Evolutionary conservation across 768 basidiomycete genomes (phyloP), one percentile per base, ranked within the genome.

Genomic region (Kwoniella dejecticola): DNA sequence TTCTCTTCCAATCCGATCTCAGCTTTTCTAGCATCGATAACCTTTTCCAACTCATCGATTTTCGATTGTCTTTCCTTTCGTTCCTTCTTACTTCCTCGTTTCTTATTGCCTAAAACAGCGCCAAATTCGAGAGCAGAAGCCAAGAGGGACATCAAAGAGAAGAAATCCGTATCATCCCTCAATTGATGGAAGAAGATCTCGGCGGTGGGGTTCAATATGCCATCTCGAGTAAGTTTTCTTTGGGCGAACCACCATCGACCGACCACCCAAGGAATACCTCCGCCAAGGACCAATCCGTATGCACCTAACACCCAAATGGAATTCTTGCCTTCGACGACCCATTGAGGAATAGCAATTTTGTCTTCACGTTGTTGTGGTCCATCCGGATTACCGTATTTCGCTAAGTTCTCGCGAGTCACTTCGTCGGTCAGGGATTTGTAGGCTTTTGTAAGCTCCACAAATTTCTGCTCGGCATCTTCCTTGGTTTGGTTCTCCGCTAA

Each of bases 341-440:
- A 97, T 56, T 85, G 83, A 0, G 96, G 96, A 4, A 99, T 82
- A 0, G 96, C 96, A 67, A 99, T 94, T 53, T 94, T 94, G 85
- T 93, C 91, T 15, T 89, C 86, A 27, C 94, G 83, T 72, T 91
- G 89, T 75, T 97, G 92, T n/a, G 91, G 88, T 6, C 96, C 96
- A 77, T 99, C 96, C 0, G 96, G 96, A 74, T 99, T 89, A 2
- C 93, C 92, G 66, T 89, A 97, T 36, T 87, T 82, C 67, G 89
- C 86, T 81, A 87, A 87, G 79, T 99, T 99, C 71, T 88, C 86
- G 41, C 93, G 89, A 55, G 92, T 92, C 4, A 85, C 88, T 74
- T 91, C 90, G 79, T 99, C 93, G 0, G 94, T 97, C 24, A 99
- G 90, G 86, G 95, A 81, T 82, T 99, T 99, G 82, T 99, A 99